Base-by-base conservation (phyloP, 2,329 filamentous ascomycete species). In the Tolypocladium nubicola region DNA sequence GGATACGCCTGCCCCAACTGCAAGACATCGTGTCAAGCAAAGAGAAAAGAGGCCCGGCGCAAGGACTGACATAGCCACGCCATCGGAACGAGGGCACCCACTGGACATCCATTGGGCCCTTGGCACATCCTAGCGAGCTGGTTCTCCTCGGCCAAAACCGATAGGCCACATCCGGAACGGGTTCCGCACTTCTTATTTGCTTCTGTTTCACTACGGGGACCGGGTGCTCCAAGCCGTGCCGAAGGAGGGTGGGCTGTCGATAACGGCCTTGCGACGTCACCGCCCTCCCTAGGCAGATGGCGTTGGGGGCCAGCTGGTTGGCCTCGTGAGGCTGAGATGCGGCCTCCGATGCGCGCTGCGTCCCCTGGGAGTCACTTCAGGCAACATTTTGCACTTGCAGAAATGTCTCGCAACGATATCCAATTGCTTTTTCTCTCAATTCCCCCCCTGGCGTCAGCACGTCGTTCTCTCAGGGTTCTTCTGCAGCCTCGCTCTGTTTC, bases 1-100 rank as follows among this genome's bases (percentile, higher is more conserved):
- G 73, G 71, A 26, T 82, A 73, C 62, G 69, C 73, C 49, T 84
- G 81, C 65, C 68, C 71, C 6, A 59, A 63, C 16, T 83, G 81
- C 70, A 76, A 75, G 60, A 73, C 66, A 14, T 62, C 66, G 3
- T 79, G 78, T 64, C 79, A 82, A 63, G 59, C 67, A 13, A 73
- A 74, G 62, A 69, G 76, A 54, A 73, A 72, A 61, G 67, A 71
- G 61, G 65, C 65, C 45, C 70, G 70, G 49, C 65, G 65, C 21
- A 61, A 63, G 37, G 59, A 64, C 39, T 66, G 56, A 54, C n/a
- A 41, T 11, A 21, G 30, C 45, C 26, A 49, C 45, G 26, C 16
- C 30, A 35, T n/a, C 16, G 30, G 8, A 4, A 37, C 19, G 10
- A n/a, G 30, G 30, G 47, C 47, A 4, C 19, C 10, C 10, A 52